These are phyloP conservation scores for Azolla pinnata DNA, from an alignment of 75 land plant species.

Conservation along the genomic window DNA sequence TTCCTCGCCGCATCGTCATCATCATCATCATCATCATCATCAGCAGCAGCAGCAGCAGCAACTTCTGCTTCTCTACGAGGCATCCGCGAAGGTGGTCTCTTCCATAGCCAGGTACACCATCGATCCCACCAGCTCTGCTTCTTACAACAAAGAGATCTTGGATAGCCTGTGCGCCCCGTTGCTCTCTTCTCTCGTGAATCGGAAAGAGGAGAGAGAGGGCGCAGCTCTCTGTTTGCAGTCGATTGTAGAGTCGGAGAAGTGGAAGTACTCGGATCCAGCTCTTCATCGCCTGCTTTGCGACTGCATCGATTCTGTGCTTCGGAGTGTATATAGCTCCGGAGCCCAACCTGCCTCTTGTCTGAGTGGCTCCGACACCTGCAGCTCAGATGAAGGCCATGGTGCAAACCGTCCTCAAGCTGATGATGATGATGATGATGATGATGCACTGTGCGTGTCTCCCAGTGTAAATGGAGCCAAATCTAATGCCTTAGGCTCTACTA, in stretches of 20 bases:
- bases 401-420: no score
- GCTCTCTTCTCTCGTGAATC: slow-evolving; percentile 44
- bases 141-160: slow-evolving; percentile 39
- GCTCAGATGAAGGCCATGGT: no score
- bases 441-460: no score
- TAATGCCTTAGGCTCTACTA: no score
- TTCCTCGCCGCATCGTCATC: no score
- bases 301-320: slow-evolving; percentile 54
- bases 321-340: no score
- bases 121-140: slow-evolving; percentile 41
- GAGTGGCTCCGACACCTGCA: no score
- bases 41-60: no score
- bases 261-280: slow-evolving; percentile 62
- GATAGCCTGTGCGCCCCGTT: slow-evolving; percentile 58
- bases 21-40: no score
- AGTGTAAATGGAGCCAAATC: no score
- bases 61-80: slow-evolving; percentile 85
- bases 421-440: no score
- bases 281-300: slow-evolving; percentile 52
- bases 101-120: slow-evolving; percentile 76
- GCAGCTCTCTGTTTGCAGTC: slow-evolving; percentile 85
- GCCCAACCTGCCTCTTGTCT: no score
- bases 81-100: slow-evolving; percentile 70
- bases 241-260: slow-evolving; percentile 72
- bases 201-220: slow-evolving; percentile 57